Base-by-base conservation (phyloP, 2,329 filamentous ascomycete genomes). In the Hymenoscyphus fructigenus region DNA sequence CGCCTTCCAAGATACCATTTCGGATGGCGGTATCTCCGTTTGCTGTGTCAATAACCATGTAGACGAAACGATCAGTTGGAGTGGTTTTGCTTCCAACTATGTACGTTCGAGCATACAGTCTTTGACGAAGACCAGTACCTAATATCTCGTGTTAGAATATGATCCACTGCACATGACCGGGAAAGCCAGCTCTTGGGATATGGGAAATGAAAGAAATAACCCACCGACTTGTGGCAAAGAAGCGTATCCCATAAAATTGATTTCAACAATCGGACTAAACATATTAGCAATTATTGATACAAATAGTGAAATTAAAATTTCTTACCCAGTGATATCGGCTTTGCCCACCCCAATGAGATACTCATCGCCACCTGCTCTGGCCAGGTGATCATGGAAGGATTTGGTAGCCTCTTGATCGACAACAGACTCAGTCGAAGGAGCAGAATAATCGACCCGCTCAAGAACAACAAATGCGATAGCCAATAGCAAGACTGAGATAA, bases 201-300 rank as follows among this genome's bases (percentile, higher is more conserved):
- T 23, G 9, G 26, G 26, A 12, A 29, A 38, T 50, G 17, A 26
- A 34, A 26, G 29, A 55, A 50, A n/a, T 36, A 9, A 62, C 57
- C 1, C 47, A 64, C 65, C 94, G 36, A 90, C 80, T 79, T 98
- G 94, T 36, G 85, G 84, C 17, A 89, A 81, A 76, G 92, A 90
- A 36, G 93, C 94, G 81, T 97, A 97, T 68, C 93, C 93, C 83
- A 93, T 95, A 73, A 98, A 84, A 73, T 92, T 92, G 72, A 97
- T 83, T 77, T 97, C 92, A 28, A 95, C 93, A n/a, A 96, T 92
- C 0, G 93, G 92, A 2, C 73, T 75, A 57, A 55, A 57, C 23
- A 12, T 50, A 62, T 67, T 47, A 67, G 59, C 61, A 5, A 32
- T 23, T 38, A 26, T 17, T 29, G 15, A 5, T 65, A 32, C 29